A percentile compares a stretch with the other conserved stretches of the same genome.
Evolutionary conservation across 441 rosid genomes (phyloP).

Genomic region (Adansonia rubrostipa): DNA sequence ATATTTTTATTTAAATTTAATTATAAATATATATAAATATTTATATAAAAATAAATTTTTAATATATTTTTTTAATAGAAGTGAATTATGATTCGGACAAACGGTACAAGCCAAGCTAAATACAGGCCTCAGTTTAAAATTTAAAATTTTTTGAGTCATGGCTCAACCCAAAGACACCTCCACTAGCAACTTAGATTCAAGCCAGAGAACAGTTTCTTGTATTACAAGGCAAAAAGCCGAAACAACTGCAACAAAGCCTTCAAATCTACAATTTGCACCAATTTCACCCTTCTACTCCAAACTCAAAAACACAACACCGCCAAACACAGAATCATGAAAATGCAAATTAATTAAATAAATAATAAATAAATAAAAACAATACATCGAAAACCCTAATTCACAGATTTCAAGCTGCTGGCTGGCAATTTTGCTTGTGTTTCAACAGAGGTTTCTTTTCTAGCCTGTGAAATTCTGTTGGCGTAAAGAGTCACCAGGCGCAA

Average conservation of each 20-base stretch:
- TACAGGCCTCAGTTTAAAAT: too few species aligned
- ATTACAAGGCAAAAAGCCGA: not conserved
- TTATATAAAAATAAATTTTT: too few species aligned
- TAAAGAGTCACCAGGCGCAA: slow-evolving; percentile 34
- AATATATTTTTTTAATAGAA: too few species aligned
- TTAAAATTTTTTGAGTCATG: too few species aligned
- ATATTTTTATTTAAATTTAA: too few species aligned
- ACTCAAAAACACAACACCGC: not conserved
- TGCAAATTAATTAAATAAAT: slow-evolving; percentile 20
- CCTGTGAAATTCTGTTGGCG: slow-evolving; percentile 31
- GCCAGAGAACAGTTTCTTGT: not conserved
- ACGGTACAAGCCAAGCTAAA: too few species aligned
- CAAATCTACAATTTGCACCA: not conserved
- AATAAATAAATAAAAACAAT: slow-evolving; percentile 1
- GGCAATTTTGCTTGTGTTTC: not conserved
- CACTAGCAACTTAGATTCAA: not conserved
- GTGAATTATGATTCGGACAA: too few species aligned
- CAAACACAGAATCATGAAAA: not conserved
- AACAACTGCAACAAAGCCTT: not conserved
- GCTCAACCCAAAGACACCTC: too few species aligned
- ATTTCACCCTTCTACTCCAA: not conserved
- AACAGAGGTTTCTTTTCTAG: slow-evolving; percentile 25
- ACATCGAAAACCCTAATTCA: not conserved
- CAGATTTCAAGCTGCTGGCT: not conserved
- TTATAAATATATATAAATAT: too few species aligned